Base-by-base conservation (phyloP, 2,329 filamentous ascomycete genomes). In the Colletotrichum graminicola region DNA sequence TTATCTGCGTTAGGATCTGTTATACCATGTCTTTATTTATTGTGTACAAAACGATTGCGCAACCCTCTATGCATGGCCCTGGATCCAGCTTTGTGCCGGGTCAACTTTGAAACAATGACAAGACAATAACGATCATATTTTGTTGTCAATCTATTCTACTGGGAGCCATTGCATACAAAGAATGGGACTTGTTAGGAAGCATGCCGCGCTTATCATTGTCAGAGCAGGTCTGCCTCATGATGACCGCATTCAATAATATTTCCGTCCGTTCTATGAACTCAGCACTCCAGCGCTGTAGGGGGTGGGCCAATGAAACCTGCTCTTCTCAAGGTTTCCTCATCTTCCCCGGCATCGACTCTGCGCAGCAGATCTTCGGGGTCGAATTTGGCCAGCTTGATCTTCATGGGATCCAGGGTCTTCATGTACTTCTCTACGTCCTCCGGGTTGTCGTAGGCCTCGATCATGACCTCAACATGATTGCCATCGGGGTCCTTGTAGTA, bases 401-500 rank as follows among this genome's bases (percentile, higher is more conserved):
- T 73, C 0, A 21, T 67, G 62, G 84, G 84, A 21, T 75, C 75
- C 3, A 77, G 59, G 0, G 74, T 63, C 14, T 23, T 56, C 82
- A 88, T 84, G 73, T 79, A 85, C 12, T 69, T 76, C 1, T 71
- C 80, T 0, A 81, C 79, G 54, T 83, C 83, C 14, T 79, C 78
- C 0, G 66, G 66, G 0, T 76, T 79, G 5, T 78, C 77, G 62
- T 84, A 84, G 61, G 82, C 83, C 65, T 84, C 82, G 7, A 84
- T 80, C 74, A 86, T 83, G 1, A 79, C 81, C 77, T 87, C 85
- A 34, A 87, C 57, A 72, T 76, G 67, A 74, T 86, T 87, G 10
- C 84, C 82, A 74, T 87, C 84, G 3, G 84, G 84, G 75, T 87
- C 85, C 6, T 72, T 67, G 73, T 86, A 87, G 75, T 87, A 86